Percentiles rank a stretch among this genome's conserved stretches.
phyloP scores from a whole-genome alignment of 805 yeast species.

The Ogataea ganodermae region DNA sequence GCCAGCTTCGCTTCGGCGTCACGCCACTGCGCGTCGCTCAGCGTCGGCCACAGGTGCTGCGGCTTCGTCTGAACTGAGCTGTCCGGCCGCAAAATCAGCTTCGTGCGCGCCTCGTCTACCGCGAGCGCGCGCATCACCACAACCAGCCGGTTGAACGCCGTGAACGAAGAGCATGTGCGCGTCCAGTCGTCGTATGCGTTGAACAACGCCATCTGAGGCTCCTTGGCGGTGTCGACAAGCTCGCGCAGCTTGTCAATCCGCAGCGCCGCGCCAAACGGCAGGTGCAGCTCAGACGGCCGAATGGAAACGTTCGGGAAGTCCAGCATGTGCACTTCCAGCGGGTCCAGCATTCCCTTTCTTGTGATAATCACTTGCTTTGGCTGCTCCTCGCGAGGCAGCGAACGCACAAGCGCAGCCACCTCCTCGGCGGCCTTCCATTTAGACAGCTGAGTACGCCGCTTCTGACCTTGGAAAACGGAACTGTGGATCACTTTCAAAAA shows the following conservation, averaged over 20 bases:
- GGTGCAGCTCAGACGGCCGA: conserved; percentile 81
- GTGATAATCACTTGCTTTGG: conserved; percentile 92
- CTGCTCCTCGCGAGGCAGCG: conserved; percentile 90
- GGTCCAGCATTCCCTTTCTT: conserved; percentile 88
- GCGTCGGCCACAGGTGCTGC: conserved; percentile 93
- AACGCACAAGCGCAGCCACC: conserved; percentile 85
- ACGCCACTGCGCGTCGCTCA: conserved; percentile 88
- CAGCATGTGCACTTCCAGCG: conserved; percentile 93
- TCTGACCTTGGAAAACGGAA: conserved; percentile 96
- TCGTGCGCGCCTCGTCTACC: conserved; percentile 74
- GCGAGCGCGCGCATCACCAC: conserved; percentile 81
- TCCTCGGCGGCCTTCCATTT: conserved; percentile 99
- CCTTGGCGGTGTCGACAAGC: conserved; percentile 80
- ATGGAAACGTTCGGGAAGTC: conserved; percentile 93
- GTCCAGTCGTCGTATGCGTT: conserved; percentile 96
- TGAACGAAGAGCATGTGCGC: conserved; percentile 75
- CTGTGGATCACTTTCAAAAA: conserved; percentile 89
- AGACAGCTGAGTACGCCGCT: conserved; percentile 86
- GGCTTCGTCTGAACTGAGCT: conserved; percentile 65
- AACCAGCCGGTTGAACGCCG: conserved; percentile 89
- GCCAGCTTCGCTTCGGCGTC: conserved; percentile 84
- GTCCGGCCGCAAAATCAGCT: conserved; percentile 74
- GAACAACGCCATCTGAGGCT: conserved; percentile 89
- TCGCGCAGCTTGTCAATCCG: conserved; percentile 78
- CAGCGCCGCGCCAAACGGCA: conserved; percentile 88